These are phyloP conservation scores for Melaleuca alternifolia DNA, from an alignment of 345 rosid species.

Conservation along the genomic window DNA sequence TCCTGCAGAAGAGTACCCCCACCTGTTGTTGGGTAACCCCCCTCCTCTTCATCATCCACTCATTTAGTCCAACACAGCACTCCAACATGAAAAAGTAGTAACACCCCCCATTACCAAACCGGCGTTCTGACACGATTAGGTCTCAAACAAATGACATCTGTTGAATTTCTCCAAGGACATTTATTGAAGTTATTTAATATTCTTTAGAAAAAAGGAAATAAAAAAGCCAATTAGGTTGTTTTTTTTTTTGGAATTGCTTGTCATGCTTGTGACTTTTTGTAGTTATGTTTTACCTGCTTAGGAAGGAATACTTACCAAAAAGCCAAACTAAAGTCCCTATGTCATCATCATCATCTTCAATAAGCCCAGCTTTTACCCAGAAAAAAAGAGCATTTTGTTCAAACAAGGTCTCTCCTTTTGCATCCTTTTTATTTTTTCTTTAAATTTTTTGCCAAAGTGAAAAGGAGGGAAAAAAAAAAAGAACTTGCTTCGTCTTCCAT, in stretches of 20 bases:
- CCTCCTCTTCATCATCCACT: neutral
- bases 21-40: neutral
- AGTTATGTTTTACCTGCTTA: neutral
- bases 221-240: neutral
- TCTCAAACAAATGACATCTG: neutral
- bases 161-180: neutral
- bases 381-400: neutral
- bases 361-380: neutral
- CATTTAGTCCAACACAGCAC: neutral
- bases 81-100: neutral
- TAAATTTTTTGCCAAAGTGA: neutral
- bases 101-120: neutral
- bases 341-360: neutral
- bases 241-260: neutral
- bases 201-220: neutral
- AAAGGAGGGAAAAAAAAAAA: conserved; percentile 1
- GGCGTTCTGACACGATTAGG: neutral
- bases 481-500: conserved; percentile 9
- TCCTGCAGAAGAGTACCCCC: neutral
- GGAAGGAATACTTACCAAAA: neutral
- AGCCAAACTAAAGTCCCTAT: neutral
- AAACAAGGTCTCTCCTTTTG: neutral
- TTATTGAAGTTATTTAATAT: neutral
- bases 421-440: neutral
- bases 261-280: neutral